Conservation (phyloP, 2,329 filamentous ascomycete genomes). For the Magnaporthales sp. region DNA sequence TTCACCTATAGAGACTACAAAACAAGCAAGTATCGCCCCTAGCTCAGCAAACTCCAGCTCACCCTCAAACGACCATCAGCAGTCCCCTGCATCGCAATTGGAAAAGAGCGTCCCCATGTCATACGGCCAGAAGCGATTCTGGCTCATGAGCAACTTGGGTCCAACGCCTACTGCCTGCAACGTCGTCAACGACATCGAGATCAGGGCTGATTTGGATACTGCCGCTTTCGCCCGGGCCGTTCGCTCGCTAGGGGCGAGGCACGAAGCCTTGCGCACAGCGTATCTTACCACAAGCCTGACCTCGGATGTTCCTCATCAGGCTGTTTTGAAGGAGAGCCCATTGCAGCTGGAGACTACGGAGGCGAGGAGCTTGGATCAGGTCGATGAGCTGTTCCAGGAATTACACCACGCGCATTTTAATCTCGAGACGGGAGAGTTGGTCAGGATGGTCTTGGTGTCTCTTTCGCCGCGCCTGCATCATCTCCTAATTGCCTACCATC, state of each 20-base stretch:
- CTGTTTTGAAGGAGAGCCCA: neutral
- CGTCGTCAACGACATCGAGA: conserved; percentile 19
- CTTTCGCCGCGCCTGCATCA: neutral
- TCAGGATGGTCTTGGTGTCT: neutral
- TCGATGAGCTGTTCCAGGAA: neutral
- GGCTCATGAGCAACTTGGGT: conserved; percentile 24
- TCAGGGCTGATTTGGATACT: conserved; percentile 23
- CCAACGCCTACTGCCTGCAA: conserved; percentile 31
- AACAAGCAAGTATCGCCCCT: neutral
- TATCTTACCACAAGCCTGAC: conserved; percentile 14
- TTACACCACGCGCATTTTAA: neutral
- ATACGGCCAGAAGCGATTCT: conserved; percentile 30
- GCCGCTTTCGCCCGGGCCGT: conserved; percentile 14
- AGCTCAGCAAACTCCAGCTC: neutral
- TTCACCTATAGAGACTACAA: neutral
- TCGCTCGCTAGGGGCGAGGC: conserved; percentile 15
- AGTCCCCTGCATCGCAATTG: neutral
- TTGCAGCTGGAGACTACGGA: neutral
- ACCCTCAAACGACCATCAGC: neutral
- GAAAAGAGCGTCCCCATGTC: conserved; percentile 20
- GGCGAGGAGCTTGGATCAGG: neutral
- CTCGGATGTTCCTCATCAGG: conserved; percentile 6
- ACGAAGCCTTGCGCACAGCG: conserved; percentile 24
- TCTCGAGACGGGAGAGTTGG: neutral
- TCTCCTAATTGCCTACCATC: conserved; percentile 1